These are phyloP conservation scores for Phaffomyces thermotolerans DNA, from an alignment of 805 yeast species.

Conservation along the genomic window DNA sequence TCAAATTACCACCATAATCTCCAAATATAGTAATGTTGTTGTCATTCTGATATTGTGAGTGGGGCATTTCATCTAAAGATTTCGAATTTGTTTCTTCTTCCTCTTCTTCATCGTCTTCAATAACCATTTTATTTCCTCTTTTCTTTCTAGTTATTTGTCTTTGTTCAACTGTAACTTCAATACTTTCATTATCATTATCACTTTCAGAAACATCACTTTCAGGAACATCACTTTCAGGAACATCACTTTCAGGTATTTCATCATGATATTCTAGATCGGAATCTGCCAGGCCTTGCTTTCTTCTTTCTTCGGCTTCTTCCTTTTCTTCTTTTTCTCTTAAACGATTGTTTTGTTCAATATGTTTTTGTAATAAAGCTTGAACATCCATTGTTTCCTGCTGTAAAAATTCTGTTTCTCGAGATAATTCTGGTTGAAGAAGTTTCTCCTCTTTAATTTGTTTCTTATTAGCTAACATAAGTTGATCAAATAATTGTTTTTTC, in stretches of 20 bases:
- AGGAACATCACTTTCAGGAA: conserved; percentile 18
- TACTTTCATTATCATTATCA: conserved; percentile 4
- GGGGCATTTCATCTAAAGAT: not conserved
- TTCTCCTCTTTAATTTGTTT: conserved; percentile 46
- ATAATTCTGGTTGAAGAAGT: conserved; percentile 36
- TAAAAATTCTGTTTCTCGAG: conserved; percentile 26
- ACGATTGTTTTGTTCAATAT: conserved; percentile 16
- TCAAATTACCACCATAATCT: conserved; percentile 20
- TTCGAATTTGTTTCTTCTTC: conserved; percentile 4
- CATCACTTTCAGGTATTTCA: conserved; percentile 2
- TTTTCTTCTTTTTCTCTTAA: conserved; percentile 33
- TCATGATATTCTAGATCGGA: conserved; percentile 7
- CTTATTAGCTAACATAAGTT: conserved; percentile 37
- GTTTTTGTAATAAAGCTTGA: conserved; percentile 18
- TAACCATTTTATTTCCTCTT: conserved; percentile 3
- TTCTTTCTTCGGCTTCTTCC: conserved; percentile 25
- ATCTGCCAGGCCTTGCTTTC: conserved; percentile 10
- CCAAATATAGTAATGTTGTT: conserved; percentile 12
- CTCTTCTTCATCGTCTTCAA: conserved; percentile 13
- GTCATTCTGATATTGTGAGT: not conserved
- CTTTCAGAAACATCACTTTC: conserved; percentile 7
- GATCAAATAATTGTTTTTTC: conserved; percentile 27
- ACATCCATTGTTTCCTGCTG: conserved; percentile 16
- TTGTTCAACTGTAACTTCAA: conserved; percentile 7
- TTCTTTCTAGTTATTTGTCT: not conserved